Evolutionary conservation across 2,329 filamentous ascomycete genomes (phyloP), one percentile per base, ranked within the genome.

Genomic region (Fusarium luffae): DNA sequence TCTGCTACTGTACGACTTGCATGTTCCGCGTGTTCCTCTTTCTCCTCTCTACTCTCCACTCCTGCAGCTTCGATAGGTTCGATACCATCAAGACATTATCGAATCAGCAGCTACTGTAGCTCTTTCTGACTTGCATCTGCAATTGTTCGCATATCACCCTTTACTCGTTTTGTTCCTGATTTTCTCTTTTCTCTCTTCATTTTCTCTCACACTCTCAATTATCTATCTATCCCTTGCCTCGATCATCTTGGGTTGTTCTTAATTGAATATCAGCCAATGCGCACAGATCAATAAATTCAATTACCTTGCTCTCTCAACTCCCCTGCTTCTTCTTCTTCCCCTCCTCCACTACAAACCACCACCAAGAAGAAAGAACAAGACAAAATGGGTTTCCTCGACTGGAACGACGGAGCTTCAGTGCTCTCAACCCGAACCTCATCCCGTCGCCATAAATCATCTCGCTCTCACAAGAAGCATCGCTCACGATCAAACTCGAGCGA

Each of bases 401-500:
- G 73, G 55, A 75, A 75, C 66, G 78, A 80, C 40, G 75, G 75
- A 63, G 68, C 74, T 42, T 78, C 77, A 56, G 66, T 79, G 64
- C 68, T 75, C 54, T 77, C 77, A 21, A 71, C 72, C 49, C 73
- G 75, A 41, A 62, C 59, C 59, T 62, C 76, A 40, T 73, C 74
- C 52, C 71, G 74, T 34, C 74, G 73, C 49, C 74, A 74, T 55
- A 74, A 72, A 47, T 73, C 73, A 44, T 76, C 77, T 41, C 75
- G 75, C 55, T 77, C 76, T 41, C 75, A 70, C 54, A 79, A 78
- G 72, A 80, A 79, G 72, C 76, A 69, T 56, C 76, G 74, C 42
- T 81, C 80, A 41, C 76, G 78, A 54, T 81, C 79, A 58, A 78
- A 79, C 65, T 78, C 78, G 55, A 77, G 76, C 56, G 69, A 72